Conservation (phyloP, 257 asterid species). For the Penstemon newberryi region DNA sequence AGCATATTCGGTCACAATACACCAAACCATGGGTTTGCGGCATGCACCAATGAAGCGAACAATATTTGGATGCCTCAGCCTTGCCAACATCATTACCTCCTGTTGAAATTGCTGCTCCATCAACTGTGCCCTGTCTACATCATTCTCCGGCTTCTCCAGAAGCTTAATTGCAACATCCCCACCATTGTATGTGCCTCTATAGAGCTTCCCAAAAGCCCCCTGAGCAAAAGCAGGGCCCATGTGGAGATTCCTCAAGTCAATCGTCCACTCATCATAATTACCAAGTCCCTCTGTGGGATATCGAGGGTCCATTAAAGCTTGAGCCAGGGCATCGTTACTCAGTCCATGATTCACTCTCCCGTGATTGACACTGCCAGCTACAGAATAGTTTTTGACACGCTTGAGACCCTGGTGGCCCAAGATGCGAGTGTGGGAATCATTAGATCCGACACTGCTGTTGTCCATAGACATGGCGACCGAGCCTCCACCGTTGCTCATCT, state of each 20-base stretch:
- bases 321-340: conserved; percentile 66
- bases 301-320: conserved; percentile 55
- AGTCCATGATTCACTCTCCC: conserved; percentile 57
- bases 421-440: conserved; percentile 63
- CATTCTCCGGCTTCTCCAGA: conserved; percentile 65
- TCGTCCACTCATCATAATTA: conserved; percentile 59
- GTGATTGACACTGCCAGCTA: conserved; percentile 61
- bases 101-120: conserved; percentile 75
- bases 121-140: conserved; percentile 49
- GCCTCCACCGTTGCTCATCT: conserved; percentile 70
- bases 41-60: conserved; percentile 67
- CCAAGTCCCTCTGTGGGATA: conserved; percentile 59
- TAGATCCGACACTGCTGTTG: conserved; percentile 74
- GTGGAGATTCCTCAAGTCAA: conserved; percentile 59
- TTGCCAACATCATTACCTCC: conserved; percentile 70
- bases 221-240: conserved; percentile 76
- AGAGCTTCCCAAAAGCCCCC: conserved; percentile 69
- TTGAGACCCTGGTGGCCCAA: conserved; percentile 69
- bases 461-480: conserved; percentile 78
- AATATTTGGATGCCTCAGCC: conserved; percentile 56
- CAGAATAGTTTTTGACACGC: conserved; percentile 57
- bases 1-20: conserved; percentile 40
- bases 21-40: conserved; percentile 65
- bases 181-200: conserved; percentile 53
- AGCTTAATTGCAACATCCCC: conserved; percentile 72